A percentile compares a stretch with the other conserved stretches of the same genome.
phyloP scores from a whole-genome alignment of 2,329 filamentous ascomycete species.

The Huntiella omanensis region DNA sequence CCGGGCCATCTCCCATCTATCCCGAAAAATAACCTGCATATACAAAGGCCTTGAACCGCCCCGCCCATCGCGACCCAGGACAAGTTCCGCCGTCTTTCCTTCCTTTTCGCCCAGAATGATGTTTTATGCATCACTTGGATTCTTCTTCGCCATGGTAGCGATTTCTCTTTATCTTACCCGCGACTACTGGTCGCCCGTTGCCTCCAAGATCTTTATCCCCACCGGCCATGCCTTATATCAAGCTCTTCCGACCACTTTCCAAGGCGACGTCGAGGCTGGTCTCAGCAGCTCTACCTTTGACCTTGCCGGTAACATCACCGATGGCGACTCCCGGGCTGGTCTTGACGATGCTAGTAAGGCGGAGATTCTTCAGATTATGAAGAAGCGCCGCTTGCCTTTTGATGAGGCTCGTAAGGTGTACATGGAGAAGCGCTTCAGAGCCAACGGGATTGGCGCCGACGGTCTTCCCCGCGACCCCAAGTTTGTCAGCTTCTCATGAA shows the following conservation, averaged over 20 bases:
- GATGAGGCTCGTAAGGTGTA: conserved; percentile 78
- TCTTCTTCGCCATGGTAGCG: conserved; percentile 50
- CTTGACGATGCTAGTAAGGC: conserved; percentile 64
- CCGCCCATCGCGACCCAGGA: background rate
- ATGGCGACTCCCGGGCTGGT: conserved; percentile 60
- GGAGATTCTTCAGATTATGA: conserved; percentile 83
- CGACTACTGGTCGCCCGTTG: conserved; percentile 50
- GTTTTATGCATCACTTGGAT: conserved; percentile 57
- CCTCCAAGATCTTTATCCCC: conserved; percentile 38
- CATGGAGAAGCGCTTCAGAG: conserved; percentile 70
- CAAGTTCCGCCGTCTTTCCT: no score
- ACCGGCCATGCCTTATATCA: conserved; percentile 50
- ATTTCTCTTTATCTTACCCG: conserved; percentile 72
- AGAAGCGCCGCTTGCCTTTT: conserved; percentile 60
- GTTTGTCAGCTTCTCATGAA: conserved; percentile 63
- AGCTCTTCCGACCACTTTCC: conserved; percentile 58
- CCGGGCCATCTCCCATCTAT: no score
- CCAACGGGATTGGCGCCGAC: conserved; percentile 74
- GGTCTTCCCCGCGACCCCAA: conserved; percentile 80
- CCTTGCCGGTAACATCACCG: conserved; percentile 58
- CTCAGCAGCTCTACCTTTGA: conserved; percentile 72
- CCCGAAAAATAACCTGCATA: background rate
- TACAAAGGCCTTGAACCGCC: background rate
- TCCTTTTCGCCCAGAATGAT: conserved; percentile 40
- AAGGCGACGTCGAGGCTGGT: conserved; percentile 71